Conservation (phyloP, 495 filamentous ascomycete genomes). For the Cercophora scortea region DNA sequence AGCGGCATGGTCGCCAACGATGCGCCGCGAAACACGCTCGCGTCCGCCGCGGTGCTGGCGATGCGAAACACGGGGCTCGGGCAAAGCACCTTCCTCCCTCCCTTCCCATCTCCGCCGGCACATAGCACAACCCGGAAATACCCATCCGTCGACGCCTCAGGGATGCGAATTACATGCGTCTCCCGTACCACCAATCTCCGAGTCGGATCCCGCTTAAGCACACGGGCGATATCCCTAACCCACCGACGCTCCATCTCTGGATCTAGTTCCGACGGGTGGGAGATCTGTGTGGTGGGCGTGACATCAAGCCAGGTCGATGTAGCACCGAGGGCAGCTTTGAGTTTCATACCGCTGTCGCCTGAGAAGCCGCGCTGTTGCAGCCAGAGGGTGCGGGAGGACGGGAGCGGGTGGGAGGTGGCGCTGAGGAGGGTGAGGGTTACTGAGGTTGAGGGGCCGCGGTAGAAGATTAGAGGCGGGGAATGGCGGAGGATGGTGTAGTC, state of each 20-base stretch:
- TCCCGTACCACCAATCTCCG: conserved; percentile 41
- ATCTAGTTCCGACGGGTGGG: conserved; percentile 32
- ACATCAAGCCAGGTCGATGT: conserved; percentile 57
- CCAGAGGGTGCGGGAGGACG: conserved; percentile 53
- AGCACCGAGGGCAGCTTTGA: conserved; percentile 50
- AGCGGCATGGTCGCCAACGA: conserved; percentile 56
- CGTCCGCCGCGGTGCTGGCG: conserved; percentile 50
- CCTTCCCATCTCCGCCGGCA: conserved; percentile 28
- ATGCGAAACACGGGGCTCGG: conserved; percentile 58
- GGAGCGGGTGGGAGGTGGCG: conserved; percentile 43
- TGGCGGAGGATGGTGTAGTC: conserved; percentile 62
- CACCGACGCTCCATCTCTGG: conserved; percentile 51
- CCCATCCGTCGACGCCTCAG: conserved; percentile 53
- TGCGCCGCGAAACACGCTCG: conserved; percentile 54
- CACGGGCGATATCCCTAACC: conserved; percentile 58
- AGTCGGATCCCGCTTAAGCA: conserved; percentile 40
- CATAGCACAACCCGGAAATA: conserved; percentile 61
- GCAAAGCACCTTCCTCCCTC: conserved; percentile 47
- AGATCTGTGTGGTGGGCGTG: conserved; percentile 45
- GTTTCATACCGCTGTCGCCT: conserved; percentile 59
- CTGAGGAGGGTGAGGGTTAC: conserved; percentile 54
- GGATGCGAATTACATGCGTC: conserved; percentile 56
- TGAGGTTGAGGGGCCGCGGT: conserved; percentile 54
- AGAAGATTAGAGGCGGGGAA: conserved; percentile 54
- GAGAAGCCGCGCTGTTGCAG: conserved; percentile 59